Base-by-base conservation (phyloP, 345 rosid genomes). In the Stellera chamaejasme region DNA sequence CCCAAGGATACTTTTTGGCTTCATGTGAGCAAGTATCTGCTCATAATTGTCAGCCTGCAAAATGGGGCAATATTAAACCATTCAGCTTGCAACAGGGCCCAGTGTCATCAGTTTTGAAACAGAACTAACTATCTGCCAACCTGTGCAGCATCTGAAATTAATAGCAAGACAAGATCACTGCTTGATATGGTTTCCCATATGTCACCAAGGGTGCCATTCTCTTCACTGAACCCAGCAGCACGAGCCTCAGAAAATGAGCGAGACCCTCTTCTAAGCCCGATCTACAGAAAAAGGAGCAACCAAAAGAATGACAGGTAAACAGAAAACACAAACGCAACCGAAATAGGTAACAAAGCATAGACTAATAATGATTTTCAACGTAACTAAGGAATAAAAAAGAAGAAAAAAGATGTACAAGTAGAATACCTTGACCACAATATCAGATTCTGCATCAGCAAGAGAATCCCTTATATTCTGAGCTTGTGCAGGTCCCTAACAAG, bases 111-210 rank as follows among this genome's bases (percentile, higher is more conserved):
- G 32, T 15, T 12, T 55, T 52, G 6, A 27, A 8, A 45, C 11
- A 27, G 14, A 61, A 51, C 28, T 27, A 52, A 27, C 6, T 25
- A 62, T 61, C 52, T 1, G 61, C 62, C 54, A 60, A 87, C 98
- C 84, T 88, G 98, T 48, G 98, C 95, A 62, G 96, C 87, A 80
- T 91, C 92, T 54, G 98, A 91, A 62, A 91, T 88, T 79, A 91
- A 67, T 41, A 91, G 74, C 68, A 91, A 59, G 13, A 91, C 88
- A 57, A 87, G 98, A 73, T 87, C 98, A 50, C 98, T 91, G 56
- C 85, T 84, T 15, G 95, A 74, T 69, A 91, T 53, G 28, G 98
- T 91, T 72, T 91, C 95, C 79, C 80, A 87, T 48, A 87, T 91
- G 61, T 88, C 98, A 53, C 98, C 96, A 65, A 83, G 60, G 61